Evolutionary conservation across 202 grass and related monocot genomes (phyloP), one percentile per base, ranked within the genome.

Genomic region (Sporobolus alterniflorus): DNA sequence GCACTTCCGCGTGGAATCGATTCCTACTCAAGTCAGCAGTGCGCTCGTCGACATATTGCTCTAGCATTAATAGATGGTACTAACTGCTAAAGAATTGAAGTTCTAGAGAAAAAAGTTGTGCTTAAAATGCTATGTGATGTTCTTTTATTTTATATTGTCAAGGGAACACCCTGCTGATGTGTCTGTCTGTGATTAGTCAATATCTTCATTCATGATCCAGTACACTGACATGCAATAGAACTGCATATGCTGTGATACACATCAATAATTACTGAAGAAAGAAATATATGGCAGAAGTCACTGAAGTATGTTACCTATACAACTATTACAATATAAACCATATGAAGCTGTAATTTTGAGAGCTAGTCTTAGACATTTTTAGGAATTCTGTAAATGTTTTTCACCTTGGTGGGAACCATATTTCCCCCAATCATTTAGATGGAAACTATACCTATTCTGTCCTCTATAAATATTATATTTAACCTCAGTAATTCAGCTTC

Each of bases 161-260:
- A 30, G 13, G 60, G 40, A 82, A 44, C 26, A 51, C 31, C 13
- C 42, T 75, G 0, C 11, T 69, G 42, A 86, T 79, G 61, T 90
- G 88, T 90, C 79, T 55, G 44, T 42, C 11, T 30, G 41, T 46
- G 68, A 68, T 86, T 90, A 63, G 79, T 62, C 25, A n/a, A n/a
- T n/a, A n/a, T n/a, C n/a, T n/a, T n/a, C n/a, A n/a, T n/a, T n/a
- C n/a, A n/a, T n/a, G n/a, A n/a, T n/a, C n/a, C n/a, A n/a, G n/a
- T n/a, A n/a, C n/a, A 67, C 22, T 18, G 26, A 4, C 31, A 32
- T 79, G 60, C 10, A 20, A 67, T 33, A 66, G 56, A 56, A 82
- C 29, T 13, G 4, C 61, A 36, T 70, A 48, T 20, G 15, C 54
- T 77, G 71, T 65, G 25, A 33, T 20, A 59, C 4, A 20, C 13